phyloP scores from a whole-genome alignment of 2,329 filamentous ascomycete genomes.

The Aspergillus brunneoviolaceus region DNA sequence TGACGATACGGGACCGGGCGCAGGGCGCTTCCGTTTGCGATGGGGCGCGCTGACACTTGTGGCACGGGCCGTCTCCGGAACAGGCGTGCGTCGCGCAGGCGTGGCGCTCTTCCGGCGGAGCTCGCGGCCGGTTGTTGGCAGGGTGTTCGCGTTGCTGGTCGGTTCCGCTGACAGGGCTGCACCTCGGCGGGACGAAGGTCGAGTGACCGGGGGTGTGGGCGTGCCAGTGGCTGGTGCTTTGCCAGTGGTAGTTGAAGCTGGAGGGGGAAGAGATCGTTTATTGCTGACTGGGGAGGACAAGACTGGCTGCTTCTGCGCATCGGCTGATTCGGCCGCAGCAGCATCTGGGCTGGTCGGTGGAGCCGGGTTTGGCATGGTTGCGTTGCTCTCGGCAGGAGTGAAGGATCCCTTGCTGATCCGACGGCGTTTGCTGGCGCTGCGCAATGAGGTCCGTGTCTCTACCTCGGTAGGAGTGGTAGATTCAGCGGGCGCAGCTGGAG shows the following conservation, averaged over 20 bases:
- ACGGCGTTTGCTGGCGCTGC: constrained; percentile 38
- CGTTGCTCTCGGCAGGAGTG: constrained; percentile 25
- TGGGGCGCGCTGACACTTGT: constrained; percentile 32
- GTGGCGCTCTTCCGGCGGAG: constrained; percentile 45
- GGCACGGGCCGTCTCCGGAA: constrained; percentile 43
- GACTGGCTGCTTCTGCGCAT: constrained; percentile 24
- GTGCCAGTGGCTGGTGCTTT: constrained; percentile 11
- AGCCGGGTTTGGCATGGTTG: constrained; percentile 44
- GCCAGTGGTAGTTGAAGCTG: background rate
- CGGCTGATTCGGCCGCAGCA: constrained; percentile 28
- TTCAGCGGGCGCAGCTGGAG: constrained; percentile 1
- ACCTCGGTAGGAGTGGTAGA: constrained; percentile 14
- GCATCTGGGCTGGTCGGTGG: constrained; percentile 34
- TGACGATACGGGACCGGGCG: constrained; percentile 59
- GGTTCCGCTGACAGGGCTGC: constrained; percentile 32
- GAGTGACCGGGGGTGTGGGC: constrained; percentile 32
- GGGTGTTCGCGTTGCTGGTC: constrained; percentile 15
- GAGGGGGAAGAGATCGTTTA: constrained; percentile 22
- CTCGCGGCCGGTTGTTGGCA: constrained; percentile 28
- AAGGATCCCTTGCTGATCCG: constrained; percentile 34
- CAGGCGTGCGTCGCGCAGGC: constrained; percentile 40
- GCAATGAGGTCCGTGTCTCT: constrained; percentile 28
- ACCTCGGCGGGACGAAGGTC: constrained; percentile 33
- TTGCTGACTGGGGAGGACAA: constrained; percentile 25
- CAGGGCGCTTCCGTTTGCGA: constrained; percentile 58